Percentiles rank a stretch among this genome's conserved stretches.
These are phyloP conservation scores for Parietichytrium sp. DNA, from an alignment of 108 stramenopile genomes.

Conservation along the genomic window DNA sequence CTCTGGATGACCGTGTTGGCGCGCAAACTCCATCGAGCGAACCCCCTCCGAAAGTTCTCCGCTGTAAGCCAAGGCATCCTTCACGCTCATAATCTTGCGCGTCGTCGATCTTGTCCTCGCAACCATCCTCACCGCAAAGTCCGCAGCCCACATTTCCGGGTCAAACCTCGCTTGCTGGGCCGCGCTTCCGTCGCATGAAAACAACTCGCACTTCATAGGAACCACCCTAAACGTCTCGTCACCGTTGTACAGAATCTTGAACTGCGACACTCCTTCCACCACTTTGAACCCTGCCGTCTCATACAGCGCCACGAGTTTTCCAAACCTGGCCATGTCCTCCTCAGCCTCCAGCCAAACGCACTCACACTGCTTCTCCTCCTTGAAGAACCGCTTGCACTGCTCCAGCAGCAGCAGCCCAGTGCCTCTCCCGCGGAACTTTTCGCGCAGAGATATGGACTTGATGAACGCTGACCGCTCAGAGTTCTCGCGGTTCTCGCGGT, in stretches of 20 bases:
- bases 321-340: constrained; percentile 21
- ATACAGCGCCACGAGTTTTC: constrained; percentile 14
- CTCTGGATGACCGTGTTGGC: neutral
- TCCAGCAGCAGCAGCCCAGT: neutral
- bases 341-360: neutral
- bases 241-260: constrained; percentile 36
- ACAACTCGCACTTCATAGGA: neutral
- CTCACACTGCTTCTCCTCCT: neutral
- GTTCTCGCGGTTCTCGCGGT: too few relatives aligned
- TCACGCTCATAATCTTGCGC: neutral
- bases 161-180: too few relatives aligned
- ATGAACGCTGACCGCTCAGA: constrained; percentile 12
- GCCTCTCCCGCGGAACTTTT: neutral
- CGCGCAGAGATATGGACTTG: constrained; percentile 1
- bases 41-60: neutral
- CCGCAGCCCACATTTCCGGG: too few relatives aligned
- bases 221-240: constrained; percentile 31
- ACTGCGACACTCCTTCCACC: neutral
- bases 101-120: neutral
- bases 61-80: neutral
- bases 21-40: neutral
- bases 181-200: too few relatives aligned
- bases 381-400: neutral
- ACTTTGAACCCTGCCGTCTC: neutral
- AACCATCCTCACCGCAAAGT: neutral